Evolutionary conservation across 257 asterid genomes (phyloP).

Genomic region (Fraxinus americana): DNA sequence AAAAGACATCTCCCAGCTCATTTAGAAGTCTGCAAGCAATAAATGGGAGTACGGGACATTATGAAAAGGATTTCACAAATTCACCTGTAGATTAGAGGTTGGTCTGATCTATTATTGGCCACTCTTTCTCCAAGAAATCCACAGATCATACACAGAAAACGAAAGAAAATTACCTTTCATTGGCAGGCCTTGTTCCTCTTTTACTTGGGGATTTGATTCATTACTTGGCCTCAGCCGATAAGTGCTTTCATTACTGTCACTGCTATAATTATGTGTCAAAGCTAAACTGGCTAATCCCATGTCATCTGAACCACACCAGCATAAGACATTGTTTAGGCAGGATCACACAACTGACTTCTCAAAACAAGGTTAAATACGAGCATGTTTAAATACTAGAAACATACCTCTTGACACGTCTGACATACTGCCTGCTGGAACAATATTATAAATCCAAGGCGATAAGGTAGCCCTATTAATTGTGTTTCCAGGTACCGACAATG

Average conservation of each 20-base stretch:
- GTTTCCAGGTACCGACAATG: slow-evolving; percentile 42
- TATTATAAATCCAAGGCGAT: slow-evolving; percentile 54
- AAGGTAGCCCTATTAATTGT: slow-evolving; percentile 38
- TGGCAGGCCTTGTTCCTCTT: slow-evolving; percentile 33
- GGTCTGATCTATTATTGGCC: background rate
- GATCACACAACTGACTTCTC: slow-evolving; percentile 1
- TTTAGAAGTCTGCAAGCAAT: background rate
- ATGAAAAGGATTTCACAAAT: background rate
- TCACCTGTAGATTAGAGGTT: background rate
- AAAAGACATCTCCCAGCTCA: background rate
- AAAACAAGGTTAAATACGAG: slow-evolving; percentile 3
- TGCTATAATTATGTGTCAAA: slow-evolving; percentile 49
- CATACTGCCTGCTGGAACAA: slow-evolving; percentile 39
- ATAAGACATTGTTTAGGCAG: slow-evolving; percentile 8
- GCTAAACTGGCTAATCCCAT: slow-evolving; percentile 33
- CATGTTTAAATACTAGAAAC: slow-evolving; percentile 16
- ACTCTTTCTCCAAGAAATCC: background rate
- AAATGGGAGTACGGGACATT: background rate
- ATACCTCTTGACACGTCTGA: slow-evolving; percentile 49
- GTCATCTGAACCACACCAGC: slow-evolving; percentile 49
- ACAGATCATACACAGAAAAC: background rate
- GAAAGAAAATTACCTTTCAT: slow-evolving; percentile 50
- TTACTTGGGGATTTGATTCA: slow-evolving; percentile 36
- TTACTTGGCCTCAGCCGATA: slow-evolving; percentile 37
- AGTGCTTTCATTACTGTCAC: slow-evolving; percentile 65